phyloP scores from a whole-genome alignment of 352 stramenopile genomes.

The Phytophthora megakarya region DNA sequence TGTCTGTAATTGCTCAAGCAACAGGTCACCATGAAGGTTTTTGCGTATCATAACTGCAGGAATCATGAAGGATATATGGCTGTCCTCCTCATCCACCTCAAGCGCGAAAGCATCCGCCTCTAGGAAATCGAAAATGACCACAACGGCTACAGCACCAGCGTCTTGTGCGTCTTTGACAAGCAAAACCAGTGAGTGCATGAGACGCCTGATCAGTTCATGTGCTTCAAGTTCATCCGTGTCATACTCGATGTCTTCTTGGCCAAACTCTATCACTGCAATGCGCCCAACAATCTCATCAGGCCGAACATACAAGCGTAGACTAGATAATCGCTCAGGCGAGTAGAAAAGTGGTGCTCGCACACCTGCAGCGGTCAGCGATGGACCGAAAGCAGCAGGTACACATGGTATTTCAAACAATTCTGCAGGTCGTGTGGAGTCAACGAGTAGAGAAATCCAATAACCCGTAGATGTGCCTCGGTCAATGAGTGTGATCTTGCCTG shows the following conservation, averaged over 20 bases:
- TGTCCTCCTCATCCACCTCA: slow-evolving; percentile 50
- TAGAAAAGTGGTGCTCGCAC: slow-evolving; percentile 62
- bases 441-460: slow-evolving; percentile 54
- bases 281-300: slow-evolving; percentile 66
- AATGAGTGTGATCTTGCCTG: slow-evolving; percentile 58
- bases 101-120: slow-evolving; percentile 71
- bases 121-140: slow-evolving; percentile 74
- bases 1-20: slow-evolving; percentile 56
- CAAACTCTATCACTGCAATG: slow-evolving; percentile 75
- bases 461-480: slow-evolving; percentile 63
- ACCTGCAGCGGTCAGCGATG: slow-evolving; percentile 37
- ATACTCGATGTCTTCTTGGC: slow-evolving; percentile 60
- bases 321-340: slow-evolving; percentile 65
- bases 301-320: slow-evolving; percentile 66
- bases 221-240: slow-evolving; percentile 59
- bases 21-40: slow-evolving; percentile 49
- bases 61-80: slow-evolving; percentile 46
- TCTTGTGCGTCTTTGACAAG: slow-evolving; percentile 77
- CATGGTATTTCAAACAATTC: slow-evolving; percentile 62
- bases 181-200: slow-evolving; percentile 73
- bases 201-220: slow-evolving; percentile 58
- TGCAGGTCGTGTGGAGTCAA: slow-evolving; percentile 27
- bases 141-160: slow-evolving; percentile 52
- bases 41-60: slow-evolving; percentile 75
- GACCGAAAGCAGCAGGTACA: slow-evolving; percentile 61